Evolutionary conservation across 768 basidiomycete species (phyloP), one percentile per base, ranked within the genome.

Genomic region (Pleurotus citrinopileatus): DNA sequence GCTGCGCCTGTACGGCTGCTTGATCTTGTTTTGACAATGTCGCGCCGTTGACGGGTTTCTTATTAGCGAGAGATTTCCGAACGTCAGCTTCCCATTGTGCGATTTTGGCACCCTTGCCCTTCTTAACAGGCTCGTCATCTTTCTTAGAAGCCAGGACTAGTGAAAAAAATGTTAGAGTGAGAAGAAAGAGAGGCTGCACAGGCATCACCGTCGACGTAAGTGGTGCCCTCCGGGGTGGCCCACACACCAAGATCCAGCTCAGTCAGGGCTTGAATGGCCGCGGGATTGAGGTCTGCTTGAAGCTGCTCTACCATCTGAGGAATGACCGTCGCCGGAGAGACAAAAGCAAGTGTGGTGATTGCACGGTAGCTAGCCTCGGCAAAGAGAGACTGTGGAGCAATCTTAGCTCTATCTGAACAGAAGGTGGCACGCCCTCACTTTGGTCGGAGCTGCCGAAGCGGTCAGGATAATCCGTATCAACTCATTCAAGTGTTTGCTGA

Each of bases 81-180:
- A 96, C 74, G 56, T 99, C 95, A 23, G 86, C 88, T 57, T 99
- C 97, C 96, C 96, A 99, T 63, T 91, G 87, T 15, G 91, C 88
- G 12, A 96, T 89, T 29, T 91, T 92, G 4, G 89, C 83, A 55
- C 86, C 89, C 61, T 97, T 98, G 12, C 92, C 90, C 65, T 95
- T 96, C 59, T 70, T 78, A 3, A 70, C 69, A 65, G 72, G 43
- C 63, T 59, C 73, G 3, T 79, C 75, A 1, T 73, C 76, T 61
- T 87, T 88, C 53, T 80, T 81, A 2, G 76, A 70, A 8, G 84
- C 73, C 12, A 94, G 71, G 2, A 91, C 91, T 91, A 60, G n/a
- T n/a, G n/a, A n/a, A n/a, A n/a, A n/a, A n/a, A n/a, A n/a, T n/a
- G n/a, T n/a, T n/a, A n/a, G n/a, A n/a, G n/a, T n/a, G n/a, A n/a